Evolutionary conservation across 2,329 filamentous ascomycete genomes (phyloP).

Genomic region (Pezicula carpinea): DNA sequence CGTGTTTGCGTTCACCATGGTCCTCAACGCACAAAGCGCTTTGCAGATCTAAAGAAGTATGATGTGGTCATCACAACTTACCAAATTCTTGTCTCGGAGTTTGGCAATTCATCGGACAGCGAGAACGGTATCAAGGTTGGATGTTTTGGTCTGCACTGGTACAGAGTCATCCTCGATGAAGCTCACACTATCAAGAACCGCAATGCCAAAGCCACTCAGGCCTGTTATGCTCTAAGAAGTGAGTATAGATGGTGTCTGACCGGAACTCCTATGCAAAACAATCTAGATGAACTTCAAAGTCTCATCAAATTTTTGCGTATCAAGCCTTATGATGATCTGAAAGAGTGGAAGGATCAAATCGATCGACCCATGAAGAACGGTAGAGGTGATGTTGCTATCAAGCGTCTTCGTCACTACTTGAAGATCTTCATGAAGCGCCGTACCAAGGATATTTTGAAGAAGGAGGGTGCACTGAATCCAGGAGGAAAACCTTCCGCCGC

Average conservation of each 20-base stretch:
- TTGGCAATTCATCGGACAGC: slow-evolving; percentile 61
- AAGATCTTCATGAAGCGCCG: slow-evolving; percentile 98
- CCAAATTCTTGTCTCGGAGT: slow-evolving; percentile 89
- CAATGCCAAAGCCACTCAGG: slow-evolving; percentile 91
- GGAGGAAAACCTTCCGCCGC: slow-evolving; percentile 56
- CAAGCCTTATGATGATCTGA: slow-evolving; percentile 81
- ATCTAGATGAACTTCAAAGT: slow-evolving; percentile 91
- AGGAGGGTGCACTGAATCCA: slow-evolving; percentile 74
- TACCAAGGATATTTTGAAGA: slow-evolving; percentile 93
- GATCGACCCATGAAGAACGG: slow-evolving; percentile 86
- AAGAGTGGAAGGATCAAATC: slow-evolving; percentile 88
- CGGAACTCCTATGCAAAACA: slow-evolving; percentile 97
- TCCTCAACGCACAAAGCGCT: slow-evolving; percentile 73
- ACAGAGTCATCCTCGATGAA: slow-evolving; percentile 90
- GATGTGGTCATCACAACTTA: slow-evolving; percentile 98
- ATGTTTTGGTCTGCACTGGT: slow-evolving; percentile 92
- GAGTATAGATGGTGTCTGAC: slow-evolving; percentile 96
- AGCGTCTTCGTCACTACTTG: slow-evolving; percentile 76
- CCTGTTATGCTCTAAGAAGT: slow-evolving; percentile 77
- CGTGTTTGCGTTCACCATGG: slow-evolving; percentile 90
- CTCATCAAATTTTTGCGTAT: slow-evolving; percentile 90
- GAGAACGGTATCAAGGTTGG: slow-evolving; percentile 65
- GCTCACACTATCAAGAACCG: slow-evolving; percentile 98
- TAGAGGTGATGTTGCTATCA: slow-evolving; percentile 82
- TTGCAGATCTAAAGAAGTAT: slow-evolving; percentile 72